These are phyloP conservation scores for Oidium heveae DNA, from an alignment of 2,329 filamentous ascomycete species.

Conservation along the genomic window DNA sequence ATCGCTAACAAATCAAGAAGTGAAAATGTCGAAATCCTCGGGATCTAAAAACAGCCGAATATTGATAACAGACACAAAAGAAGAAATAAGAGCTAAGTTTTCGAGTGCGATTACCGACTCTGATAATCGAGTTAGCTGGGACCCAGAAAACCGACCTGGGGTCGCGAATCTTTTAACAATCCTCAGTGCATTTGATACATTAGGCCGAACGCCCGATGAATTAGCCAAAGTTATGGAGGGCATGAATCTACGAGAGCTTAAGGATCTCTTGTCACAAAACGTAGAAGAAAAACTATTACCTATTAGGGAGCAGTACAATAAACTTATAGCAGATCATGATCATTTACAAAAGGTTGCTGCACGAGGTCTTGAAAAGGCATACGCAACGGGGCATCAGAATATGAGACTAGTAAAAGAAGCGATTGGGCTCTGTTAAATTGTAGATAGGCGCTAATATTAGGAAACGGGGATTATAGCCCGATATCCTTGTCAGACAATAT, in stretches of 20 bases:
- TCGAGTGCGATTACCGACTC: constrained; percentile 56
- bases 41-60: constrained; percentile 49
- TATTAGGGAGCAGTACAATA: constrained; percentile 30
- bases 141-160: constrained; percentile 43
- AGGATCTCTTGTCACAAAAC: constrained; percentile 33
- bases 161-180: constrained; percentile 74
- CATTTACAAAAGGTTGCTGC: constrained; percentile 31
- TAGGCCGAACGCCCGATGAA: constrained; percentile 17
- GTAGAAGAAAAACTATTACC: constrained; percentile 26
- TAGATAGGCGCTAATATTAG: too few species aligned
- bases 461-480: too few species aligned
- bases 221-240: constrained; percentile 18
- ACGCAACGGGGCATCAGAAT: constrained; percentile 27
- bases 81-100: constrained; percentile 44
- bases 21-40: constrained; percentile 92
- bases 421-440: constrained; percentile 15
- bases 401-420: constrained; percentile 20
- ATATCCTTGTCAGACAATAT: too few species aligned
- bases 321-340: constrained; percentile 22
- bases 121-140: constrained; percentile 39
- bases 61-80: constrained; percentile 45
- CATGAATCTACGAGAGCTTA: constrained; percentile 30
- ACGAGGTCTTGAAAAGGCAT: constrained; percentile 35
- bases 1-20: constrained; percentile 52
- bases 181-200: constrained; percentile 38